Percentiles rank a stretch among this genome's conserved stretches.
Evolutionary conservation across 768 basidiomycete species (phyloP).

Genomic region (Cystobasidiopsis lactophilus): DNA sequence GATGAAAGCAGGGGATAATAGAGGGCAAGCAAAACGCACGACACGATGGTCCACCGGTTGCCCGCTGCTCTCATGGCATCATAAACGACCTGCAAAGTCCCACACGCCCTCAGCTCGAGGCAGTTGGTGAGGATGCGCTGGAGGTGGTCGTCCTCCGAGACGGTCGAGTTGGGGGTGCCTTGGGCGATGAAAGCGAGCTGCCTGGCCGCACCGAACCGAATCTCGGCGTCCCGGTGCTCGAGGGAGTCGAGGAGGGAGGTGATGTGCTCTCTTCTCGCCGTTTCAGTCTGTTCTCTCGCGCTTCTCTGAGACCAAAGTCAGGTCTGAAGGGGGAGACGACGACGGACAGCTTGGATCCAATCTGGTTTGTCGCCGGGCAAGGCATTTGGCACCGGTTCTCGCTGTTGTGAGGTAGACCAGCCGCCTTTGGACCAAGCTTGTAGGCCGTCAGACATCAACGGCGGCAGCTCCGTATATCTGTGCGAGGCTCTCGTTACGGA

Average conservation of each 20-base stretch:
- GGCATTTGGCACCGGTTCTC: not conserved
- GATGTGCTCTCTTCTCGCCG: constrained; percentile 47
- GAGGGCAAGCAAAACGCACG: not conserved
- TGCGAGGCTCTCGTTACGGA: constrained; percentile 9
- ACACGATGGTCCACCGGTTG: constrained; percentile 19
- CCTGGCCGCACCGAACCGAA: constrained; percentile 66
- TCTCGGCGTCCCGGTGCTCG: constrained; percentile 63
- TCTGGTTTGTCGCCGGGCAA: constrained; percentile 28
- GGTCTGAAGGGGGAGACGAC: not conserved
- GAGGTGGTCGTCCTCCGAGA: constrained; percentile 77
- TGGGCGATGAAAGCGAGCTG: constrained; percentile 75
- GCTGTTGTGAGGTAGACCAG: not conserved
- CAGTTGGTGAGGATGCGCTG: constrained; percentile 92
- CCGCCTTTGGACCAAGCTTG: constrained; percentile 4
- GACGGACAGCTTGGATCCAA: constrained; percentile 43
- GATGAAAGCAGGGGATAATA: not conserved
- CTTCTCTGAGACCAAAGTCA: not conserved
- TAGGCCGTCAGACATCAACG: constrained; percentile 8
- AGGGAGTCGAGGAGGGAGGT: constrained; percentile 64
- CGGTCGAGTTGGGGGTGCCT: constrained; percentile 85
- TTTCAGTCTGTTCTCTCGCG: constrained; percentile 21
- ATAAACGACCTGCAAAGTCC: constrained; percentile 61
- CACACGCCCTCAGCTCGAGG: constrained; percentile 56
- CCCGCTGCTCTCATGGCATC: constrained; percentile 77
- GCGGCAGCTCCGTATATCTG: constrained; percentile 13